A percentile compares a stretch with the other conserved stretches of the same genome.
Conservation (phyloP, 2,329 filamentous ascomycete species). For the Scortechinia acanthostroma region DNA sequence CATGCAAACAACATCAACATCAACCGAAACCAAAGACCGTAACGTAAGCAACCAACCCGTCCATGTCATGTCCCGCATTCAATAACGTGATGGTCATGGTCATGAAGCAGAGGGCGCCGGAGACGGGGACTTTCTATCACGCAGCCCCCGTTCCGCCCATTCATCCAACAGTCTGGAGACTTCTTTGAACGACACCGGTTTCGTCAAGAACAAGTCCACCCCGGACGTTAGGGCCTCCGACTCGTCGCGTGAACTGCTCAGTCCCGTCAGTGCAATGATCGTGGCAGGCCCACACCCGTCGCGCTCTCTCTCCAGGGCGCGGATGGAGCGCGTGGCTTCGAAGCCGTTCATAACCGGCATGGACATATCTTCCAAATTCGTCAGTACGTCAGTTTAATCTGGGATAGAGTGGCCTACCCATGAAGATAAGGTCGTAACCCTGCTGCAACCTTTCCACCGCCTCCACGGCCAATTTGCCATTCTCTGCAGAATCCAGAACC, state of each 20-base stretch:
- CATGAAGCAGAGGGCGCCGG: too few relatives aligned
- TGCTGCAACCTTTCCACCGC: conserved; percentile 21
- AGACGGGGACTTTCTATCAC: too few relatives aligned
- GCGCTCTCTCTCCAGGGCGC: conserved; percentile 11
- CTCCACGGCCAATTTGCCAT: conserved; percentile 38
- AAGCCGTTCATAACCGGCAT: conserved; percentile 22
- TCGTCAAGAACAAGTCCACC: neutral
- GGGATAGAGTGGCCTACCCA: conserved; percentile 21
- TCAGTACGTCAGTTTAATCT: too few relatives aligned
- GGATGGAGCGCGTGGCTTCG: conserved; percentile 15
- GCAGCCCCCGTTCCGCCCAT: too few relatives aligned
- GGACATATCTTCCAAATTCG: conserved; percentile 10
- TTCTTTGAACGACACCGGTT: neutral
- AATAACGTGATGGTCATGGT: too few relatives aligned
- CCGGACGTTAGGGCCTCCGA: neutral
- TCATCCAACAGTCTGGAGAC: neutral
- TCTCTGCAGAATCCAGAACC: conserved; percentile 28
- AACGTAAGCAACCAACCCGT: too few relatives aligned
- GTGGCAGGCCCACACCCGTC: neutral
- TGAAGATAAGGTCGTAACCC: conserved; percentile 34
- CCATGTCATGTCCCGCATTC: too few relatives aligned
- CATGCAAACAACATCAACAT: too few relatives aligned
- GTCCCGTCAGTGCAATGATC: neutral
- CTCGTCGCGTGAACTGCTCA: neutral
- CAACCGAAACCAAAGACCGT: too few relatives aligned